Percentiles rank a stretch among this genome's conserved stretches.
Evolutionary conservation across 78 protist species (phyloP).

Genomic region (Salpingoeca rosetta): DNA sequence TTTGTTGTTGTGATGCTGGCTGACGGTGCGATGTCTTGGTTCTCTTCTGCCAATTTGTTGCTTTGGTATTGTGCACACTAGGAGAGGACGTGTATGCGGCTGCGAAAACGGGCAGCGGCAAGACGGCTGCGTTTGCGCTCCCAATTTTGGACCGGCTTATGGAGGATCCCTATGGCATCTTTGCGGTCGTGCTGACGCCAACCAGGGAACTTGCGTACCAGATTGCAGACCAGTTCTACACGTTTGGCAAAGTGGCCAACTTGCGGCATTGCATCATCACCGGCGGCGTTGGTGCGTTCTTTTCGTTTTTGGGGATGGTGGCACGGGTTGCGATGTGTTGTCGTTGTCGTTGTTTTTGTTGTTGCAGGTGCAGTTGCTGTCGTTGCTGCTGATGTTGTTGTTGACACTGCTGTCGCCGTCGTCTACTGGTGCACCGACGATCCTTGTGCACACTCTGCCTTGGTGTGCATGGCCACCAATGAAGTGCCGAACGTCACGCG

Average conservation of each 20-base stretch:
- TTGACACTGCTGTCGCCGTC: no score
- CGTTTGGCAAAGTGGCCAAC: constrained; percentile 63
- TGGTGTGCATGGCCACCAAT: not conserved
- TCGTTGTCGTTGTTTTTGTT: no score
- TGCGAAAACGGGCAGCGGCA: constrained; percentile 88
- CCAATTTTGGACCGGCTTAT: constrained; percentile 82
- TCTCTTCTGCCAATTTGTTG: not conserved
- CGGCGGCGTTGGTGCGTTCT: constrained; percentile 67
- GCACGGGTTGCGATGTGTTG: no score
- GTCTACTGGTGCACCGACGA: not conserved
- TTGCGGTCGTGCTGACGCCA: constrained; percentile 82
- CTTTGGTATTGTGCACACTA: not conserved
- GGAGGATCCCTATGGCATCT: constrained; percentile 82
- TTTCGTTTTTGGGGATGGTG: not conserved
- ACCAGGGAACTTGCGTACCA: constrained; percentile 84
- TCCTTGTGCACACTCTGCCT: not conserved
- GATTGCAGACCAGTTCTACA: constrained; percentile 75
- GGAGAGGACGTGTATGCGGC: constrained; percentile 53
- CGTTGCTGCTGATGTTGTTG: not conserved
- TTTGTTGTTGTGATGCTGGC: not conserved
- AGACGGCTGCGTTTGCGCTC: constrained; percentile 95
- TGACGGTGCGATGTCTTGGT: not conserved
- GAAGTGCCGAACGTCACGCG: not conserved
- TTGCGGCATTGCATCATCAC: constrained; percentile 41
- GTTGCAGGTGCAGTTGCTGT: no score